Evolutionary conservation across 2,329 filamentous ascomycete genomes (phyloP), one percentile per base, ranked within the genome.

Genomic region (Orbilia brochopaga): DNA sequence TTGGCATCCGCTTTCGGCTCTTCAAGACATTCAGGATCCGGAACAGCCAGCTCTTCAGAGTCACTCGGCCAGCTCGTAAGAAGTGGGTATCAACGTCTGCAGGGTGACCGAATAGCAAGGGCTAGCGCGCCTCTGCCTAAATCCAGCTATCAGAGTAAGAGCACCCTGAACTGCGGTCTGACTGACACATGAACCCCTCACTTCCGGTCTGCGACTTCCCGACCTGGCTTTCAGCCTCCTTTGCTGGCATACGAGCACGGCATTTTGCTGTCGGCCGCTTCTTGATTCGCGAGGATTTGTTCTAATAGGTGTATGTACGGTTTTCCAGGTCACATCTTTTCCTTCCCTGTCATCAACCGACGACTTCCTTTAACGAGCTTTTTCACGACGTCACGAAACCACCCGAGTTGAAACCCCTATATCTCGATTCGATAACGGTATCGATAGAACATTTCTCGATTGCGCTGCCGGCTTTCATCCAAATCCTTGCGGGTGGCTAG

Each of bases 301-400:
- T 48, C 44, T 48, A 17, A 48, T 48, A 42, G 37, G 11, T 15
- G 13, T 48, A 6, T 10, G 40, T 17, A 4, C 40, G 44, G n/a
- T 19, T 51, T 42, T 50, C 27, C 55, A 67, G 55, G 50, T 35
- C 51, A 40, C 58, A 19, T 65, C 61, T 52, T 24, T 27, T 51
- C 32, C 54, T 58, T 54, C 46, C 30, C 23, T 32, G 37, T 37
- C 30, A 27, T 56, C 19, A 46, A 40, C 50, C 23, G 32, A 23
- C 53, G 44, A 51, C 51, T 55, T 51, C 40, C 23, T 51, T 60
- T 52, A 32, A 58, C 64, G 58, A 58, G 32, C 56, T 46, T 62
- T 32, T 53, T 72, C 60, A 72, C 67, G 67, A 72, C 67, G 67
- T 72, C 60, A 72, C 67, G 67, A 72, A n/a, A 72, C 60, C 67